Conservation (phyloP, 2,329 filamentous ascomycete genomes). For the Aurifilum marmelostoma region DNA sequence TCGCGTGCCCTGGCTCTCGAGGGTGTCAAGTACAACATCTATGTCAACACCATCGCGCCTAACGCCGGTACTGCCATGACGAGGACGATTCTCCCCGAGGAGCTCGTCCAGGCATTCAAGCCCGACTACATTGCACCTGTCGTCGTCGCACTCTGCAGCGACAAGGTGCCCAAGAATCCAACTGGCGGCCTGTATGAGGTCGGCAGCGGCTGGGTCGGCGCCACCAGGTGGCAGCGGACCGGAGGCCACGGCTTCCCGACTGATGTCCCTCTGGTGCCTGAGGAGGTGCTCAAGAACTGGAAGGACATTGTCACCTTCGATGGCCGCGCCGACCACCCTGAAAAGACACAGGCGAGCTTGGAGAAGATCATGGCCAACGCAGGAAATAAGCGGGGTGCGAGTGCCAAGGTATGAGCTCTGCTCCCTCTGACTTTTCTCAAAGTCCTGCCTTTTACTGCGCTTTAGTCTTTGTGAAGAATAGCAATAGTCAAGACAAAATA, state of each 20-base stretch:
- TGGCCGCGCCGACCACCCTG: conserved; percentile 82
- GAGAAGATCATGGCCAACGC: conserved; percentile 82
- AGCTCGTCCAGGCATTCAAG: conserved; percentile 98
- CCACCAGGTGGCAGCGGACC: conserved; percentile 92
- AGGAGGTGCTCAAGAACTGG: conserved; percentile 79
- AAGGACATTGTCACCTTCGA: conserved; percentile 84
- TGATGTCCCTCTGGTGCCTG: conserved; percentile 80
- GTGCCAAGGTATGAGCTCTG: conserved; percentile 63
- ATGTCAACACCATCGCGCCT: conserved; percentile 95
- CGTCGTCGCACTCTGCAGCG: conserved; percentile 81
- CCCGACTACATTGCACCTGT: conserved; percentile 96
- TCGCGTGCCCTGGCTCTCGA: conserved; percentile 91
- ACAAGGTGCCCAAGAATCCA: conserved; percentile 80
- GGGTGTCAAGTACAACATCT: conserved; percentile 96
- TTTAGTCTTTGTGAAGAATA: conserved; percentile 16
- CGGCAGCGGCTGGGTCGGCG: conserved; percentile 89
- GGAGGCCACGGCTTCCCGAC: conserved; percentile 91
- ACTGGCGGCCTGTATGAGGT: conserved; percentile 93
- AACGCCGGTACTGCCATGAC: conserved; percentile 98
- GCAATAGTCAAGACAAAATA: conserved; percentile 34
- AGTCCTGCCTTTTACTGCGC: conserved; percentile 30
- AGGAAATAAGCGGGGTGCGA: conserved; percentile 68
- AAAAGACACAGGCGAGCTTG: conserved; percentile 74
- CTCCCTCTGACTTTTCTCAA: conserved; percentile 35
- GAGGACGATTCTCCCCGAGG: conserved; percentile 88